Base-by-base conservation (phyloP, 192 early-diverging fungal genomes). In the Coemansia sp. region DNA sequence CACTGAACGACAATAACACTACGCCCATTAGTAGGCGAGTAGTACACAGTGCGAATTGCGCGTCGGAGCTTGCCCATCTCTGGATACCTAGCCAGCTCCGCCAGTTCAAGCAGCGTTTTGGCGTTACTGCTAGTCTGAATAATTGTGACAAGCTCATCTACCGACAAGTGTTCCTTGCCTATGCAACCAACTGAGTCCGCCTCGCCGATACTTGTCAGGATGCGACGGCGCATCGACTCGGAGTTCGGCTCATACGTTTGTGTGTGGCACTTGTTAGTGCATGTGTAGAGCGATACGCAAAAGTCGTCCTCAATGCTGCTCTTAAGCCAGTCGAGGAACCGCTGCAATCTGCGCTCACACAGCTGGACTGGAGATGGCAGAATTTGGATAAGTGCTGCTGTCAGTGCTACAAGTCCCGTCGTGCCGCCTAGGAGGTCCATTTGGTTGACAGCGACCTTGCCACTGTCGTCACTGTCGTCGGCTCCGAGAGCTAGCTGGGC, bases 371-470 rank as follows among this genome's bases (percentile, higher is more conserved):
- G 76, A n/a, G 63, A 61, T 6, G 70, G 67, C 42, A 69, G 33
- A 39, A 70, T 57, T 35, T 78, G 77, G 23, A 74, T 53, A 7
- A 78, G 46, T 13, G 58, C 72, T 0, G 43, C 63, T 4, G 73
- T 17, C 16, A 68, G 26, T 6, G 52, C 68, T 0, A 64, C 44
- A 2, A 67, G 21, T 1, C 64, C 60, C 0, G 68, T 66, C 0
- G 64, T 35, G 3, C 72, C 77, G 62, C 72, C 67, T 4, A 78
- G 37, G 9, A 78, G 61, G 39, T 78, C 77, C 19, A 78, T 74
- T 30, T 78, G 68, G 43, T n/a, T 47, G 35, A 70, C 28, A 1
- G 30, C 50, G 9, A 58, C 52, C 49, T 66, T 66, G 44, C 17
- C 17, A 4, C 47, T 19, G 55, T 6, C 16, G 5, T 16, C 6